phyloP scores from a whole-genome alignment of 1,284 basidiomycete species.

The Calocybe gambosa region DNA sequence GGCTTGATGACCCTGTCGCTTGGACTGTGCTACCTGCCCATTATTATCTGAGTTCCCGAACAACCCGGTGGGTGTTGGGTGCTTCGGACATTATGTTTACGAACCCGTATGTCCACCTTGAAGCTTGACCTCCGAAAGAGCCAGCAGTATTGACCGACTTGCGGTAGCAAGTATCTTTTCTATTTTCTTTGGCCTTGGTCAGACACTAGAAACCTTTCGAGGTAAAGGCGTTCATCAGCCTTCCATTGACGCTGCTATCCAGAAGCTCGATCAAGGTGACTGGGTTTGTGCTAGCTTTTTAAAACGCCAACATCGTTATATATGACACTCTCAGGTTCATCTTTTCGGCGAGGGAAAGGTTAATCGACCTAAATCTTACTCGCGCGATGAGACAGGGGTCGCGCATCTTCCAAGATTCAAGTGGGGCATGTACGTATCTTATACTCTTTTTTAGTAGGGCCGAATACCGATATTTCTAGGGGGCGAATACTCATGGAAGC shows the following conservation, averaged over 20 bases:
- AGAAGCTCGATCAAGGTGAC: constrained; percentile 71
- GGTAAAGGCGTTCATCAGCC: constrained; percentile 88
- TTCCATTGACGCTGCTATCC: constrained; percentile 78
- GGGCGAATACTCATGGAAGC: constrained; percentile 84
- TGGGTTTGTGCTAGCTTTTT: constrained; percentile 58
- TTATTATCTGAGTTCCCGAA: constrained; percentile 54
- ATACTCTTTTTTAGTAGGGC: constrained; percentile 4
- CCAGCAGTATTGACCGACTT: constrained; percentile 9
- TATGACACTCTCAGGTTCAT: constrained; percentile 59
- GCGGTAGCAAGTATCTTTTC: constrained; percentile 60
- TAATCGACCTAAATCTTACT: constrained; percentile 65
- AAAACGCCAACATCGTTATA: constrained; percentile 1
- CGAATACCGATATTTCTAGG: constrained; percentile 31
- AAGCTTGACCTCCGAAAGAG: background rate
- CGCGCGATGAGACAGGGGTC: constrained; percentile 28
- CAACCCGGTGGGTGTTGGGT: constrained; percentile 80
- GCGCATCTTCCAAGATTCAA: constrained; percentile 75
- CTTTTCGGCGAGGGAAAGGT: constrained; percentile 93
- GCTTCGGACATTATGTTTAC: constrained; percentile 97
- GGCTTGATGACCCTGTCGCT: constrained; percentile 71
- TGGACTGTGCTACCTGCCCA: constrained; percentile 76
- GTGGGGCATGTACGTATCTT: constrained; percentile 83
- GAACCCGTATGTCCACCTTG: constrained; percentile 58
- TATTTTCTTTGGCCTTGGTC: constrained; percentile 83
- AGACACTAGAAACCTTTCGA: constrained; percentile 90